These are phyloP conservation scores for Bothriochloa decipiens DNA, from an alignment of 176 grass and related monocot genomes.

Conservation along the genomic window DNA sequence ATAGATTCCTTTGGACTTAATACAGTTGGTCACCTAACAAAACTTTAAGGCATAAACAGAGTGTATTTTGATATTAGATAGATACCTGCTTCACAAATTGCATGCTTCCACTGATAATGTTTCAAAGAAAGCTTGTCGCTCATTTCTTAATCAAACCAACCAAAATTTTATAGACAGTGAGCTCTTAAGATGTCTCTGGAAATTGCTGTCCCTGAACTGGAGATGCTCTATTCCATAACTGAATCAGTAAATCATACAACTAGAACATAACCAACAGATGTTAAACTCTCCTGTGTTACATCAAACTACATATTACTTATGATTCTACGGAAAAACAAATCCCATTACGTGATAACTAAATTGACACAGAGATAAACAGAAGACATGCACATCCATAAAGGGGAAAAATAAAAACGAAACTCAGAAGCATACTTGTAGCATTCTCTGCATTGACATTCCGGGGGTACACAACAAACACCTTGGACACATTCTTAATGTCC, in stretches of 20 bases:
- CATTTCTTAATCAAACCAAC: neutral
- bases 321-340: neutral
- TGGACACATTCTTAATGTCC: constrained; percentile 97
- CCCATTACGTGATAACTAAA: neutral
- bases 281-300: neutral
- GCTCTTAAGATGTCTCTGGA: neutral
- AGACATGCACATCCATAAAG: neutral
- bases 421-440: constrained; percentile 59
- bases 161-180: neutral
- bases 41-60: neutral
- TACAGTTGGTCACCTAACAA: neutral
- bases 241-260: neutral
- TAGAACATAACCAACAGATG: neutral
- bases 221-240: neutral
- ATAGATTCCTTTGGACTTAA: neutral
- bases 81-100: neutral
- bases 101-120: neutral
- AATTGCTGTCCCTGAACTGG: neutral
- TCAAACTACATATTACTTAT: neutral
- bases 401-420: neutral
- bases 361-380: neutral
- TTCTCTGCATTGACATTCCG: constrained; percentile 92
- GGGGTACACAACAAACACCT: constrained; percentile 85
- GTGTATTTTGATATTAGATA: neutral
- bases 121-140: neutral